phyloP scores from a whole-genome alignment of 192 early-diverging fungal genomes.

The Diversispora epigaea region DNA sequence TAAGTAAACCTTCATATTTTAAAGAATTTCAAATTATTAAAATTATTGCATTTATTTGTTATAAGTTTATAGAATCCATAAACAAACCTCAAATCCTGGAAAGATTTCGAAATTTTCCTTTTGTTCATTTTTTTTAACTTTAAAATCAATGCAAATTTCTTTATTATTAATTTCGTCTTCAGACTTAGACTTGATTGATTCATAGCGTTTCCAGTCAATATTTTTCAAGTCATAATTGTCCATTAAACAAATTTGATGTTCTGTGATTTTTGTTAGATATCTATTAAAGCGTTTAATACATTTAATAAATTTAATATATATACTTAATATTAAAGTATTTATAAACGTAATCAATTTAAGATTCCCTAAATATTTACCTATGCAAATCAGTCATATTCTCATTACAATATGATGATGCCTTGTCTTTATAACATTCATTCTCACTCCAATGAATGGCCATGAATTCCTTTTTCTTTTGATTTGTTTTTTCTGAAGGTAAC shows the following conservation, averaged over 20 bases:
- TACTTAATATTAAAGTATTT: not conserved
- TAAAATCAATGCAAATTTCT: too few species aligned
- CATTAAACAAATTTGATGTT: slow-evolving; percentile 25
- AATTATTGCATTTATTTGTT: too few species aligned
- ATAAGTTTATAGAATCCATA: too few species aligned
- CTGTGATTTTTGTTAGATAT: slow-evolving; percentile 30
- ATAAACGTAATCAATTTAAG: not conserved
- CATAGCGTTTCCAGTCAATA: not conserved
- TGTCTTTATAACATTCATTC: slow-evolving; percentile 30
- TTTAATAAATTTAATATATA: too few species aligned
- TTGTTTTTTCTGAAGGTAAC: not conserved
- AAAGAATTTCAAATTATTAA: too few species aligned
- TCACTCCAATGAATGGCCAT: slow-evolving; percentile 32
- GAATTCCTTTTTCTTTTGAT: not conserved
- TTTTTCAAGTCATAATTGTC: not conserved
- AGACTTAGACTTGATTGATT: too few species aligned
- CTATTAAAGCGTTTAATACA: not conserved
- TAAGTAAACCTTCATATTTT: too few species aligned
- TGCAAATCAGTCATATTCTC: slow-evolving; percentile 35
- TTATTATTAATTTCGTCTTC: too few species aligned
- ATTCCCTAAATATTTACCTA: slow-evolving; percentile 1
- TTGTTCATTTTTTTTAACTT: too few species aligned
- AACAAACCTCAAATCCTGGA: too few species aligned
- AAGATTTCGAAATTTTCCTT: too few species aligned
- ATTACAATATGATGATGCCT: slow-evolving; percentile 26